Evolutionary conservation across 2,329 filamentous ascomycete genomes (phyloP).

Genomic region (Colletotrichum tropicicola): DNA sequence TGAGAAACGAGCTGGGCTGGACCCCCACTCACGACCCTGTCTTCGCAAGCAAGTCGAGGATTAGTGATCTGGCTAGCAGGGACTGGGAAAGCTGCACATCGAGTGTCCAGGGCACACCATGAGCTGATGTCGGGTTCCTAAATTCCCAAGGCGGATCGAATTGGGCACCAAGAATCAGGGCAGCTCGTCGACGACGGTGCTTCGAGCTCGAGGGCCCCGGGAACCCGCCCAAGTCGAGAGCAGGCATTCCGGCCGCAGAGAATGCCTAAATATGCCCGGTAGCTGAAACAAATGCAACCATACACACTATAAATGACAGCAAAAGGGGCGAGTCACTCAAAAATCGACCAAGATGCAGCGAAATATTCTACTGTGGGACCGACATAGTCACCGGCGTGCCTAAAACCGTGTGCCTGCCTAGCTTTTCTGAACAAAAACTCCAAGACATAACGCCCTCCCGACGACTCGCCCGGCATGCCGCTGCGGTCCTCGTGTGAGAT

Average conservation of each 20-base stretch:
- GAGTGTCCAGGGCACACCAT: neutral
- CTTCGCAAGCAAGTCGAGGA: neutral
- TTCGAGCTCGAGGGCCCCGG: no score
- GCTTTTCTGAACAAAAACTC: neutral
- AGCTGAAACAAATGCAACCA: neutral
- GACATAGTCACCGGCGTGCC: neutral
- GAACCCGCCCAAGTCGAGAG: no score
- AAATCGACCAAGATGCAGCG: neutral
- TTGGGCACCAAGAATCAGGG: neutral
- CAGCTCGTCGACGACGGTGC: no score
- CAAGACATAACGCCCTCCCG: neutral
- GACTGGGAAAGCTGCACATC: neutral
- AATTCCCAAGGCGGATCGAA: neutral
- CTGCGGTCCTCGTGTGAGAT: neutral
- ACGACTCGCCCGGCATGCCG: neutral
- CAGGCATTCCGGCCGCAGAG: no score
- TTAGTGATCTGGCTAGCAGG: neutral
- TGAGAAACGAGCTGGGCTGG: neutral
- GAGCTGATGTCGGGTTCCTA: neutral
- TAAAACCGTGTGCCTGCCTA: neutral
- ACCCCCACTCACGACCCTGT: no score
- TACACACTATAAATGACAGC: no score
- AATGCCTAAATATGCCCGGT: neutral
- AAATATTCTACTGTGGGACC: neutral
- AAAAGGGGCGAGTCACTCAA: no score